These are phyloP conservation scores for Calonectria henricotiae DNA, from an alignment of 2,329 filamentous ascomycete genomes.

Conservation along the genomic window DNA sequence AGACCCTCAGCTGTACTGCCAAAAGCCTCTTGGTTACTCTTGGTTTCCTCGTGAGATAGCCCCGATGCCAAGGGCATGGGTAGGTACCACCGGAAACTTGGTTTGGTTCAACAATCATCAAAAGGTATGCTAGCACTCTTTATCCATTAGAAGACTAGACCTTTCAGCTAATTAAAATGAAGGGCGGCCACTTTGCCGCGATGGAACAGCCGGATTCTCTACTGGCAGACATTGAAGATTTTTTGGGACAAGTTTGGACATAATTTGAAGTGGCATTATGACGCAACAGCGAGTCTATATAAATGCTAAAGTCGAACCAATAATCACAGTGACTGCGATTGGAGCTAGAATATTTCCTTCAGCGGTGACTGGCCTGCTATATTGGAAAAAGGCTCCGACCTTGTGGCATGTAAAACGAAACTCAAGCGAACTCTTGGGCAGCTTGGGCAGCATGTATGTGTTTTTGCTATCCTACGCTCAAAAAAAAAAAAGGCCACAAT, in stretches of 20 bases:
- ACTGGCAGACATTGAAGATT: not conserved
- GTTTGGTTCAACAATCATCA: conserved; percentile 7
- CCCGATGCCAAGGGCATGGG: conserved; percentile 2
- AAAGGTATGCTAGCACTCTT: not conserved
- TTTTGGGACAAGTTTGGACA: not conserved
- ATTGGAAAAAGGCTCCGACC: no score
- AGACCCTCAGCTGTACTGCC: not conserved
- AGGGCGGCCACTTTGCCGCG: conserved; percentile 9
- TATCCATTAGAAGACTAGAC: not conserved
- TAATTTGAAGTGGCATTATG: no score
- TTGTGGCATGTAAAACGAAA: no score
- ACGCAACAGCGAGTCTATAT: no score
- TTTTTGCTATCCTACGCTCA: no score
- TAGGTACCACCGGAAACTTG: conserved; percentile 2
- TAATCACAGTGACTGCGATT: no score
- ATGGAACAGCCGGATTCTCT: not conserved
- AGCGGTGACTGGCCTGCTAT: no score
- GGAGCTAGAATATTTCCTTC: no score
- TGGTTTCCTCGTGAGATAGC: conserved; percentile 10
- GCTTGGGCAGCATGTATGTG: no score
- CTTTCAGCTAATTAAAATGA: not conserved
- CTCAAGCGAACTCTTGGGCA: no score
- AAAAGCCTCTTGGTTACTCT: conserved; percentile 15
- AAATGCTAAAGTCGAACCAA: no score
- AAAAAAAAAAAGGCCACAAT: no score